Base-by-base conservation (phyloP, 306 rosid species). In the Inga leiocalycina region DNA sequence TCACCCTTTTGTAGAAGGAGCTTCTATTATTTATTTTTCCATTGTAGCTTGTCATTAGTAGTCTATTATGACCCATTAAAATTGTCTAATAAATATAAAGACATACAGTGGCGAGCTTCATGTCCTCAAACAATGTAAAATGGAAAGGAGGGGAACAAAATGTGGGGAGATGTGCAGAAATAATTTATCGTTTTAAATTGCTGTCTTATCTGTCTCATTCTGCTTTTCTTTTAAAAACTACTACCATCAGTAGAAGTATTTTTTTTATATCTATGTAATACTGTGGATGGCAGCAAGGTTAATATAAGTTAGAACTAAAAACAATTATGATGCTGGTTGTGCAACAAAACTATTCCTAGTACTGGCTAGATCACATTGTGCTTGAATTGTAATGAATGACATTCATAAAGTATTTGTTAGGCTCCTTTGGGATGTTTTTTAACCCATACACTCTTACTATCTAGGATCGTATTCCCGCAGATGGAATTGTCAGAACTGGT, bases 401-500 rank as follows among this genome's bases (percentile, higher is more conserved):
- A 64, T 43, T 35, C 61, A 56, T 62, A 77, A 76, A 43, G 19
- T 70, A 64, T 78, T 85, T 79, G 35, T 73, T 81, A 3, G 73
- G 79, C 81, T 64, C 16, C 45, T 62, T 70, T 14, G 16, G 24
- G 64, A 71, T 56, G 45, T 44, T 46, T 62, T 56, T 81, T 78
- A 83, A 85, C 43, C 71, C 79, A 80, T 70, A 13, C 49, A 67
- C 61, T 84, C 62, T 65, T 75, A 73, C 84, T 84, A 15, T 82
- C 77, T 83, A 95, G 99, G 99, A 95, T 79, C 91, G 93, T 75
- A 86, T 95, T 67, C 99, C 99, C 24, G 99, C 92, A 20, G 99
- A 95, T 92, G 99, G 99, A 84, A 77, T 93, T 88, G 99, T 95
- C 82, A 88, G 82, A 87, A 90, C 92, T 83, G 99, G 99, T 86